phyloP scores from a whole-genome alignment of 1,284 basidiomycete genomes.

The Anthracocystis panici-leucophaei region DNA sequence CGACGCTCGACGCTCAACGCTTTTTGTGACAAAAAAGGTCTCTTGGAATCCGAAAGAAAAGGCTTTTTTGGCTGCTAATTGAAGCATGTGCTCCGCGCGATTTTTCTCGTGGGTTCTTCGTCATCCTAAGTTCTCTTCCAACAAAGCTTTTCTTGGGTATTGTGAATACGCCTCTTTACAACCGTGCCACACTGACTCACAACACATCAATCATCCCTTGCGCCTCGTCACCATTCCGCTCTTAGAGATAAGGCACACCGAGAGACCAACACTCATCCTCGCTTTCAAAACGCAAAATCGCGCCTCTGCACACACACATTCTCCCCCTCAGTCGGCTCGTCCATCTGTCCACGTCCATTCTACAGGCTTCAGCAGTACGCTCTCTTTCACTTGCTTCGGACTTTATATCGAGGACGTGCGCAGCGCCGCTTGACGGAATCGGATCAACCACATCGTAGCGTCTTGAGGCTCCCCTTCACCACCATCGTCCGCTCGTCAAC shows the following conservation, averaged over 20 bases:
- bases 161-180: neutral
- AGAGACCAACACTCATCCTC: constrained; percentile 20
- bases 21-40: neutral
- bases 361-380: neutral
- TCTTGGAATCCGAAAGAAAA: neutral
- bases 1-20: neutral
- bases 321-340: neutral
- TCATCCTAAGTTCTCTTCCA: constrained; percentile 1
- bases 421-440: neutral
- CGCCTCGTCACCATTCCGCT: neutral
- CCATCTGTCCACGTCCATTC: neutral
- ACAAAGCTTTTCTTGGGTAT: neutral
- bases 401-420: neutral
- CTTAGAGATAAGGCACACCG: neutral
- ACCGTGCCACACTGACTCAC: constrained; percentile 2
- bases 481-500: neutral
- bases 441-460: neutral
- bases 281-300: constrained; percentile 7
- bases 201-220: neutral
- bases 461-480: neutral
- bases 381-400: neutral
- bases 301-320: neutral
- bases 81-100: too few species aligned
- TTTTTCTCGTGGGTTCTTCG: constrained; percentile 3
- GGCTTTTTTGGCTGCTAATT: neutral